Evolutionary conservation across 1,284 basidiomycete genomes (phyloP).

Genomic region (Irpex sp.): DNA sequence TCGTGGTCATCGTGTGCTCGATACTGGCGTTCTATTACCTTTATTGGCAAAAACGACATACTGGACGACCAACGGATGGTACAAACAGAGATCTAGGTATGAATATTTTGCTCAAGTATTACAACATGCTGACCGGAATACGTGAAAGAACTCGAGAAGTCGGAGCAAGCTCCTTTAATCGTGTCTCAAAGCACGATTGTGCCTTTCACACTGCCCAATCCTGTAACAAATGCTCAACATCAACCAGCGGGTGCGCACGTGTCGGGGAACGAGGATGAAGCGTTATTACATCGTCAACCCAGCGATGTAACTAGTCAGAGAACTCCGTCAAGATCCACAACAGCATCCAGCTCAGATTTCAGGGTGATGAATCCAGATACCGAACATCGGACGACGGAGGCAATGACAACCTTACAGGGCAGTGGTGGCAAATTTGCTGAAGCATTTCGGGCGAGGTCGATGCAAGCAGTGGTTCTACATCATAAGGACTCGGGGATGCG

Average conservation of each 20-base stretch:
- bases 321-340: neutral
- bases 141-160: neutral
- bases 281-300: neutral
- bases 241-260: neutral
- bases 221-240: neutral
- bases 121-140: neutral
- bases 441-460: neutral
- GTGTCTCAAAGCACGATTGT: neutral
- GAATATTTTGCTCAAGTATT: neutral
- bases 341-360: neutral
- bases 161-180: neutral
- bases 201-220: neutral
- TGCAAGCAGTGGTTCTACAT: neutral
- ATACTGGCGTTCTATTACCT: slow-evolving; percentile 10
- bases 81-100: neutral
- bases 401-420: neutral
- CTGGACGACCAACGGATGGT: neutral
- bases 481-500: neutral
- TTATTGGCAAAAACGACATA: slow-evolving; percentile 3
- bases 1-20: slow-evolving; percentile 5
- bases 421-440: neutral
- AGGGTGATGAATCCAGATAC: neutral
- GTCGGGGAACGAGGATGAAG: neutral
- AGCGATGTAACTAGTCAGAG: neutral
- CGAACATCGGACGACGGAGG: neutral